These are phyloP conservation scores for Botrytis sinoallii DNA, from an alignment of 2,329 filamentous ascomycete species.

Conservation along the genomic window DNA sequence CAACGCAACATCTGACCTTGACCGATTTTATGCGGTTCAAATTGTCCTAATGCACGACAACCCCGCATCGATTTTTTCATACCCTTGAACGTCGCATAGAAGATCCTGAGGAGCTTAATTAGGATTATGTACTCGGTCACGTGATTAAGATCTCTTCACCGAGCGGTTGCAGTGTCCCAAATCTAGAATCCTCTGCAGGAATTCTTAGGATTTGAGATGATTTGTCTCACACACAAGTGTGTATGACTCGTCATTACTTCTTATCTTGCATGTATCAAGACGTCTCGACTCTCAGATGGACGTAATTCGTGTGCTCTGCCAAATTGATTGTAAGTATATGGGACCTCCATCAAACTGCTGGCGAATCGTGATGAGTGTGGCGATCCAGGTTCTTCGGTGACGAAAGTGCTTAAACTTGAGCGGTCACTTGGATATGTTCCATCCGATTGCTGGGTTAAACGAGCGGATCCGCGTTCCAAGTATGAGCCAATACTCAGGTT, in stretches of 20 bases:
- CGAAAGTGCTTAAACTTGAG: background rate
- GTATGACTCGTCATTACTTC: background rate
- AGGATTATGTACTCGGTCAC: background rate
- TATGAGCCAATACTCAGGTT: slow-evolving; percentile 6
- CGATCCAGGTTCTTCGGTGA: slow-evolving; percentile 5
- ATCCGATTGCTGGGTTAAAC: slow-evolving; percentile 4
- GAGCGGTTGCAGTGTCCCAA: background rate
- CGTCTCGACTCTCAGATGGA: background rate
- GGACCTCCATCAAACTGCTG: slow-evolving; percentile 2
- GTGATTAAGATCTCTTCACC: background rate
- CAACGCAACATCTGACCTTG: slow-evolving; percentile 14
- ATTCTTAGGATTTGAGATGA: background rate
- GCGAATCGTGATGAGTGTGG: slow-evolving; percentile 5
- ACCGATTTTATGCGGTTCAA: slow-evolving; percentile 18
- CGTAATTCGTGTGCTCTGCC: background rate
- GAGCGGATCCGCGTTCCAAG: background rate
- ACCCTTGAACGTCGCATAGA: slow-evolving; percentile 6
- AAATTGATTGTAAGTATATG: background rate
- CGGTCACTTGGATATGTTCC: background rate
- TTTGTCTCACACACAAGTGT: slow-evolving; percentile 1
- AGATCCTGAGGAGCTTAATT: background rate
- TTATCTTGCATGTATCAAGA: slow-evolving; percentile 5
- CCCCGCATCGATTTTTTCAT: slow-evolving; percentile 12
- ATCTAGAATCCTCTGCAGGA: background rate
- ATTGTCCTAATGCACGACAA: slow-evolving; percentile 6